These are phyloP conservation scores for Westerdykella ornata DNA, from an alignment of 2,329 filamentous ascomycete genomes.

Conservation along the genomic window DNA sequence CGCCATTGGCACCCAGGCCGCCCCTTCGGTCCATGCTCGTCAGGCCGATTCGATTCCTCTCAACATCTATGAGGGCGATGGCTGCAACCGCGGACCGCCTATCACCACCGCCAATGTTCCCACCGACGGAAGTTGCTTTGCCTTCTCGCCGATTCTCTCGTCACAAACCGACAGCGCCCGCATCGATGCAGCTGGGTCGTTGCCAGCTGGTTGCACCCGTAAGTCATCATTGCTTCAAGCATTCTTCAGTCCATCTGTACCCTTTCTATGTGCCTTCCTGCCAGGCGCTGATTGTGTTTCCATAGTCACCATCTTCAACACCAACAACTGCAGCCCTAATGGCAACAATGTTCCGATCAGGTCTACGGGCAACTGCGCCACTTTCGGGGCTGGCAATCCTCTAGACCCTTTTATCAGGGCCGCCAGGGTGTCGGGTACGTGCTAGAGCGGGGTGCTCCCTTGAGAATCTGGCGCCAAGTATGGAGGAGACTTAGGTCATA, in stretches of 20 bases:
- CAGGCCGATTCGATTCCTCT: neutral
- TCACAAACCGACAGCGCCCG: neutral
- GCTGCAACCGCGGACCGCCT: neutral
- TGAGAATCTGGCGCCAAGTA: too few species aligned
- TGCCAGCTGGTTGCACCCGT: neutral
- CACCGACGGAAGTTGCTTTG: neutral
- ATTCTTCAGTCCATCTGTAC: too few species aligned
- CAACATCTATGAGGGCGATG: neutral
- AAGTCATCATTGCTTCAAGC: neutral
- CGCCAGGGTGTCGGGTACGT: neutral
- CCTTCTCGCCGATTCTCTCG: neutral
- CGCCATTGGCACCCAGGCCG: conserved; percentile 9
- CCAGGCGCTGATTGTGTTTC: neutral
- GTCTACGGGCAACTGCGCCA: neutral
- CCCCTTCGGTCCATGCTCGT: conserved; percentile 2
- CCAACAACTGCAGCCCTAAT: neutral
- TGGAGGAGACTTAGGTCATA: too few species aligned
- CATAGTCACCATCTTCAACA: neutral
- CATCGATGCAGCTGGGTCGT: neutral
- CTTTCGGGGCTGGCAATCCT: neutral
- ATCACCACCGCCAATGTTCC: conserved; percentile 1
- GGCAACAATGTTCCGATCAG: neutral
- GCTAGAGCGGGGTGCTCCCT: neutral
- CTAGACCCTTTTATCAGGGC: neutral
- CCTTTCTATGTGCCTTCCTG: neutral